These are phyloP conservation scores for Agapanthus africanus DNA, from an alignment of 106 monocot species.

Conservation along the genomic window DNA sequence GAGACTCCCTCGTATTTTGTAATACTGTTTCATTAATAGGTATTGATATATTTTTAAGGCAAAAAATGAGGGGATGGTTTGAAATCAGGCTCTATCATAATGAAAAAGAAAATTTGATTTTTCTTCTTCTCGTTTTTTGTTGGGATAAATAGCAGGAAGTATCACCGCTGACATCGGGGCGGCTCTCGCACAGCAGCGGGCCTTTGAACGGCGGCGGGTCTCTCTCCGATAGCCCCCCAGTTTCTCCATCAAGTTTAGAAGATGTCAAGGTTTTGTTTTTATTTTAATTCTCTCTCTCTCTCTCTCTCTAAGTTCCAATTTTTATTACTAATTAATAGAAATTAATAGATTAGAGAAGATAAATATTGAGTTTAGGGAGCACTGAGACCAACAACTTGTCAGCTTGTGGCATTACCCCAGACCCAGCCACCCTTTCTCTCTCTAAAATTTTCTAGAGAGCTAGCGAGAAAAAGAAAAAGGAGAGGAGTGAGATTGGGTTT, in stretches of 20 bases:
- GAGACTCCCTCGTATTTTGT: not conserved
- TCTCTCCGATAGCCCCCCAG: constrained; percentile 21
- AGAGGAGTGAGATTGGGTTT: constrained; percentile 6
- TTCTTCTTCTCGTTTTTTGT: not conserved
- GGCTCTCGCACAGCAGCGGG: constrained; percentile 77
- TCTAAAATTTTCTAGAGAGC: not conserved
- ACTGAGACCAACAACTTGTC: constrained; percentile 10
- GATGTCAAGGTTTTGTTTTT: constrained; percentile 10
- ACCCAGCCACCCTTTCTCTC: constrained; percentile 8
- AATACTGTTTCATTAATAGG: no score
- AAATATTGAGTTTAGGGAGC: not conserved
- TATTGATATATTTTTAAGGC: no score
- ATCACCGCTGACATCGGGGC: constrained; percentile 56
- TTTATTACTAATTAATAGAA: not conserved
- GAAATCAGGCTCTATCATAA: no score
- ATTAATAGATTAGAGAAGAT: not conserved
- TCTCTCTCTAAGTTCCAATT: no score
- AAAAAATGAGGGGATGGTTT: no score
- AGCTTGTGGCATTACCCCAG: constrained; percentile 2
- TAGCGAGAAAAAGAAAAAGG: not conserved
- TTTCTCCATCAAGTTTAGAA: constrained; percentile 18
- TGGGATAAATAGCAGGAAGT: constrained; percentile 37
- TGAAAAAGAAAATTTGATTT: no score
- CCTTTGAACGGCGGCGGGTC: constrained; percentile 47
- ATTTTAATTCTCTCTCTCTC: no score